phyloP scores from a whole-genome alignment of 352 stramenopile species.

The Pythium rishiriense region DNA sequence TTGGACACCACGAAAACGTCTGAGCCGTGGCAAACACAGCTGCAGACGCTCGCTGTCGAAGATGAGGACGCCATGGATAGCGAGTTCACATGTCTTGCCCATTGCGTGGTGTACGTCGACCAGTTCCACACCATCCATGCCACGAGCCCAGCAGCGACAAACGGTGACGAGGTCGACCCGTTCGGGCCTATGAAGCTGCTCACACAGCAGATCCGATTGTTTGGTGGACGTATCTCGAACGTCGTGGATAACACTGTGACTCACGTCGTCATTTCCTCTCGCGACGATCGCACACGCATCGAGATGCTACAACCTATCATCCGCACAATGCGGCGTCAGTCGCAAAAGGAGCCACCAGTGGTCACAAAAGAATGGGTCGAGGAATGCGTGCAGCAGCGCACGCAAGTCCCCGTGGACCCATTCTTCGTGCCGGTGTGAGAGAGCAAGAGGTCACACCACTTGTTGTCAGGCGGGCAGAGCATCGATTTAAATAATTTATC shows the following conservation, averaged over 20 bases:
- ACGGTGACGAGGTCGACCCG: constrained; percentile 25
- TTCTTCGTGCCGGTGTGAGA: constrained; percentile 59
- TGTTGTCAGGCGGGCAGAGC: neutral
- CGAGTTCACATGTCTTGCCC: constrained; percentile 65
- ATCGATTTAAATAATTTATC: constrained; percentile 26
- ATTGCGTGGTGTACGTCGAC: constrained; percentile 75
- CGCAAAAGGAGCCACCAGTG: constrained; percentile 45
- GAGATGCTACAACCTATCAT: constrained; percentile 45
- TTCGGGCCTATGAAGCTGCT: constrained; percentile 50
- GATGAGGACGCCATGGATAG: constrained; percentile 70
- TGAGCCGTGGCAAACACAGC: constrained; percentile 50
- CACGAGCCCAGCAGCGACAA: neutral
- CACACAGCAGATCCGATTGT: constrained; percentile 60
- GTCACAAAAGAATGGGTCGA: constrained; percentile 69
- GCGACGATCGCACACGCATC: constrained; percentile 31
- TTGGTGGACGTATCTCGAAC: constrained; percentile 41
- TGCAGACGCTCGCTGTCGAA: constrained; percentile 48
- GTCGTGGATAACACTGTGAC: constrained; percentile 54
- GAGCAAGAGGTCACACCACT: too few species aligned
- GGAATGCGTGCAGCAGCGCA: constrained; percentile 41
- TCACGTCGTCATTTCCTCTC: constrained; percentile 52
- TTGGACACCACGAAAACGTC: neutral
- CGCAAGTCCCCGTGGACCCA: constrained; percentile 53
- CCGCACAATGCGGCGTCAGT: constrained; percentile 44
- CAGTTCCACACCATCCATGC: constrained; percentile 31